Evolutionary conservation across 805 yeast genomes (phyloP).

Genomic region (Kuraishia cidri): DNA sequence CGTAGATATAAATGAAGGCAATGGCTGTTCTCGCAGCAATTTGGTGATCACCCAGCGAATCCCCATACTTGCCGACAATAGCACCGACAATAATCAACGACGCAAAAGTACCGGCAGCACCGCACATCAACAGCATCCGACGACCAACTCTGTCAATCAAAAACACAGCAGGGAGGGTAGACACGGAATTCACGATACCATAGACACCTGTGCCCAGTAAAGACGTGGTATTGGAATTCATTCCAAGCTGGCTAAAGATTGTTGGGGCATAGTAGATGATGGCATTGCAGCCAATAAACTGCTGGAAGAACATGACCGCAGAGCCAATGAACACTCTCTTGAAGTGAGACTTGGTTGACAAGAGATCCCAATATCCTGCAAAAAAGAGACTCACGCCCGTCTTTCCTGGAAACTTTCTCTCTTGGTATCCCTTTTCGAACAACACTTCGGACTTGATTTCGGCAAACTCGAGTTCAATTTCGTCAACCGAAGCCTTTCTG

Average conservation of each 20-base stretch:
- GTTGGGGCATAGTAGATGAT: slow-evolving; percentile 37
- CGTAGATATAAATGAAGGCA: slow-evolving; percentile 17
- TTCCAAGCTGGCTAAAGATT: slow-evolving; percentile 35
- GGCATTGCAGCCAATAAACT: slow-evolving; percentile 33
- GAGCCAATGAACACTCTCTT: slow-evolving; percentile 17
- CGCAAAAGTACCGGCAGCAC: slow-evolving; percentile 6
- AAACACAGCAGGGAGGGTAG: slow-evolving; percentile 9
- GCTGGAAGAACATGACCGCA: slow-evolving; percentile 14
- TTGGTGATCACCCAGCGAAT: slow-evolving; percentile 9
- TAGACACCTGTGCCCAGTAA: slow-evolving; percentile 15
- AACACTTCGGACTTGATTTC: slow-evolving; percentile 49
- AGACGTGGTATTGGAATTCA: slow-evolving; percentile 16
- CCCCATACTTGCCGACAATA: slow-evolving; percentile 13
- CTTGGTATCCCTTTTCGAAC: slow-evolving; percentile 13
- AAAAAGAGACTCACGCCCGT: slow-evolving; percentile 26
- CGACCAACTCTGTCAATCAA: slow-evolving; percentile 14
- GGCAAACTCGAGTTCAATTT: slow-evolving; percentile 44
- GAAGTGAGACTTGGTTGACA: slow-evolving; percentile 21
- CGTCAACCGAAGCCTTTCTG: slow-evolving; percentile 30
- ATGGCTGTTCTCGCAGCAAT: slow-evolving; percentile 17
- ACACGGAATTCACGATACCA: slow-evolving; percentile 15
- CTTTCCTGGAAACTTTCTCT: slow-evolving; percentile 10
- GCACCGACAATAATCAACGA: slow-evolving; percentile 11
- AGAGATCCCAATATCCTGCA: slow-evolving; percentile 34
- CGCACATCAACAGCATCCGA: slow-evolving; percentile 10